These are phyloP conservation scores for Aspergillus texensis DNA, from an alignment of 2,329 filamentous ascomycete species.

Conservation along the genomic window DNA sequence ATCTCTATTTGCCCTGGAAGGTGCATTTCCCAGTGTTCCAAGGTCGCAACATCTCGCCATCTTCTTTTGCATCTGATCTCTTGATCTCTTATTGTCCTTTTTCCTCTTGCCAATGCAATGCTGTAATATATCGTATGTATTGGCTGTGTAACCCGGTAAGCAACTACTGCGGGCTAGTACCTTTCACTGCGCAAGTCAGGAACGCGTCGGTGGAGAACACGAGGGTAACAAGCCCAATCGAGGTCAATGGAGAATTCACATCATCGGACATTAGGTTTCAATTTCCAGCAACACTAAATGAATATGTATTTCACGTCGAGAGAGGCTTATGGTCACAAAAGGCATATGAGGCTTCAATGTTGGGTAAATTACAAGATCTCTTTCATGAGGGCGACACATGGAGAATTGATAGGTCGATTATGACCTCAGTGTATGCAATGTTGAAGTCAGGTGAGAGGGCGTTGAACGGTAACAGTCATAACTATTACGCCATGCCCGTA, in stretches of 20 bases:
- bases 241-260: slow-evolving; percentile 13
- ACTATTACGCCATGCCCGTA: not conserved
- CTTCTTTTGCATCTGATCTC: slow-evolving; percentile 2
- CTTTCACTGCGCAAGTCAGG: slow-evolving; percentile 29
- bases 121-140: slow-evolving; percentile 6
- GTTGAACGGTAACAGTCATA: not conserved
- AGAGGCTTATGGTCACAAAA: not conserved
- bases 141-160: slow-evolving; percentile 11
- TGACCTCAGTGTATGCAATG: slow-evolving; percentile 1
- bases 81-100: not conserved
- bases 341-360: not conserved
- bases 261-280: slow-evolving; percentile 22
- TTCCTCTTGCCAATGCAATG: not conserved
- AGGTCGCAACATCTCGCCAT: not conserved
- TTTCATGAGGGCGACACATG: not conserved
- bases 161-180: slow-evolving; percentile 10
- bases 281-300: slow-evolving; percentile 14
- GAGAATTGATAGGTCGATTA: slow-evolving; percentile 1
- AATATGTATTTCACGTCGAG: slow-evolving; percentile 14
- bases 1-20: not conserved
- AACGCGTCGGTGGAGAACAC: slow-evolving; percentile 32
- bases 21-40: slow-evolving; percentile 1
- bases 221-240: slow-evolving; percentile 23
- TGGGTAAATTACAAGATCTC: not conserved
- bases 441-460: not conserved